Conservation (phyloP, 2,329 filamentous ascomycete species). For the Penicillium verrucosum region DNA sequence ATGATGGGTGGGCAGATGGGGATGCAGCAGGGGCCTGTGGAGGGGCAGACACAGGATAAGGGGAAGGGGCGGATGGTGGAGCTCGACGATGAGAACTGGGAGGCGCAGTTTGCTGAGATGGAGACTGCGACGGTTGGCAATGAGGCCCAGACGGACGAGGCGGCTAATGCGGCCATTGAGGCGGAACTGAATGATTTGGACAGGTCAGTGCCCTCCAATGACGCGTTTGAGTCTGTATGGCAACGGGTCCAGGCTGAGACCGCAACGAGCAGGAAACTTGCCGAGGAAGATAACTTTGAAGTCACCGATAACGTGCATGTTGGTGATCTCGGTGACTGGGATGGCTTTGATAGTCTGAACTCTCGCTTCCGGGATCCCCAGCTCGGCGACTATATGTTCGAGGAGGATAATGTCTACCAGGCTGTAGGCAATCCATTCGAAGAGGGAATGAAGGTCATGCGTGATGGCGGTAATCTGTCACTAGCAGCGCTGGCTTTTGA, state of each 20-base stretch:
- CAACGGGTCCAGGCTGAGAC: slow-evolving; percentile 47
- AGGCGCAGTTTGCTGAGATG: slow-evolving; percentile 90
- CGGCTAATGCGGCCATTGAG: slow-evolving; percentile 74
- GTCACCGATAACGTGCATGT: slow-evolving; percentile 51
- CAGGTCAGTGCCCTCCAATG: slow-evolving; percentile 66
- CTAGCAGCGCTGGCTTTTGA: slow-evolving; percentile 93
- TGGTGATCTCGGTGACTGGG: slow-evolving; percentile 78
- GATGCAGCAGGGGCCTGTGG: slow-evolving; percentile 46
- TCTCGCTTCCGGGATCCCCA: slow-evolving; percentile 71
- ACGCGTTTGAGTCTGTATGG: slow-evolving; percentile 81
- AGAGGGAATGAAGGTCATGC: slow-evolving; percentile 89
- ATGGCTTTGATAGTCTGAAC: slow-evolving; percentile 67
- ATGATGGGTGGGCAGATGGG: slow-evolving; percentile 50
- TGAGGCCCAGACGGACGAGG: slow-evolving; percentile 52
- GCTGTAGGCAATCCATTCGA: slow-evolving; percentile 81
- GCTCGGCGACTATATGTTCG: slow-evolving; percentile 88
- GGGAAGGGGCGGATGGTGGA: slow-evolving; percentile 81
- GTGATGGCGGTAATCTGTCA: slow-evolving; percentile 88
- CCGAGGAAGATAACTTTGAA: slow-evolving; percentile 58
- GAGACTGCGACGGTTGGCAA: slow-evolving; percentile 56
- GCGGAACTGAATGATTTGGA: slow-evolving; percentile 86
- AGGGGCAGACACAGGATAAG: slow-evolving; percentile 63
- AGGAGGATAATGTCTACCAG: slow-evolving; percentile 87
- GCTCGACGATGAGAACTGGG: slow-evolving; percentile 91
- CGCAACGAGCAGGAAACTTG: slow-evolving; percentile 55